A percentile compares a stretch with the other conserved stretches of the same genome.
phyloP scores from a whole-genome alignment of 768 basidiomycete genomes.

The Scleroderma bovista region DNA sequence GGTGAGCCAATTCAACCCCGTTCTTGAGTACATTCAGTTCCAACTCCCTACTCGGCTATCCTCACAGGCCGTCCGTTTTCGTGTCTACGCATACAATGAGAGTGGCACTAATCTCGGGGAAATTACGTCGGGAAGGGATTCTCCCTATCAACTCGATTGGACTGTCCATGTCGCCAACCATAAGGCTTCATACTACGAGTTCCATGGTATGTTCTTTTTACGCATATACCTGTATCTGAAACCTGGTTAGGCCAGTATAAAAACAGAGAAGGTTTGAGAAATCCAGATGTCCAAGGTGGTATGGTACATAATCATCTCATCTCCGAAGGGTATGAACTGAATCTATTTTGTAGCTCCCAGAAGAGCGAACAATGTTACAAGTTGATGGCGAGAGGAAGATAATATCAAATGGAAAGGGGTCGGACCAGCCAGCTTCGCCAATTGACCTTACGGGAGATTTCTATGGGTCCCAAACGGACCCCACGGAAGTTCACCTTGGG shows the following conservation, averaged over 20 bases:
- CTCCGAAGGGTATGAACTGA: neutral
- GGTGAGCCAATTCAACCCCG: constrained; percentile 9
- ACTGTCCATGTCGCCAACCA: constrained; percentile 30
- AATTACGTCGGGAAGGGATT: constrained; percentile 13
- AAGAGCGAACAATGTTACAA: neutral
- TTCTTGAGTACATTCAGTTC: neutral
- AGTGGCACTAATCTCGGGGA: constrained; percentile 25
- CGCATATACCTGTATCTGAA: neutral
- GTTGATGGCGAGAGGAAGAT: neutral
- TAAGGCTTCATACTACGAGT: constrained; percentile 19
- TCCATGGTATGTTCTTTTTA: constrained; percentile 8
- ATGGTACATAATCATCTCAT: neutral
- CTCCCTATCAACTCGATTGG: constrained; percentile 21
- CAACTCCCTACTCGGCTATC: neutral
- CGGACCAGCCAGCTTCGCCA: too few species aligned
- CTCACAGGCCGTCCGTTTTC: constrained; percentile 29
- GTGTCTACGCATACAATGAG: constrained; percentile 26
- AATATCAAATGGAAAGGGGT: neutral
- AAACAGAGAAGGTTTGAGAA: neutral
- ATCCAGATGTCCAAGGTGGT: constrained; percentile 1
- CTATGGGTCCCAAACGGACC: neutral
- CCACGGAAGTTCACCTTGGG: neutral
- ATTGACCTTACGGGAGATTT: neutral
- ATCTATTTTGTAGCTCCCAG: neutral
- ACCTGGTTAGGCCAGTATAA: neutral